Evolutionary conservation across 176 grass and related monocot species (phyloP).

Genomic region (Neostapfia colusana): DNA sequence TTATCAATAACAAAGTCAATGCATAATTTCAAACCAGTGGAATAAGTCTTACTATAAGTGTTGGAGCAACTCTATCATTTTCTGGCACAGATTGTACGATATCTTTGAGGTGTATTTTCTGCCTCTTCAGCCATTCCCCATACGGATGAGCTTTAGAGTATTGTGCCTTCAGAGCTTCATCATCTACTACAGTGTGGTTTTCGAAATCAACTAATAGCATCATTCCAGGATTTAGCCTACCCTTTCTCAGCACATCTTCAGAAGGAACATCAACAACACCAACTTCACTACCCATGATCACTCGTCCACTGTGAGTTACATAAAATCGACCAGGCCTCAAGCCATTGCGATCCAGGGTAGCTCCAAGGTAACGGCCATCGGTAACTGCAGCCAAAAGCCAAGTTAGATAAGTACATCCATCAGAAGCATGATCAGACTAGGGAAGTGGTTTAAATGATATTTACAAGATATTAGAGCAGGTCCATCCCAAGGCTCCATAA

Average conservation of each 20-base stretch:
- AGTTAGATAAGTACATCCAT: conserved; percentile 31
- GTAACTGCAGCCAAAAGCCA: conserved; percentile 60
- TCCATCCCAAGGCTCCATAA: conserved; percentile 99
- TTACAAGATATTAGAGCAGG: conserved; percentile 99
- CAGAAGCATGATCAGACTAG: conserved; percentile 13
- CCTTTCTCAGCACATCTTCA: conserved; percentile 82
- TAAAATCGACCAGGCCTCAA: conserved; percentile 95
- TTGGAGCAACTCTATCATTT: conserved; percentile 56
- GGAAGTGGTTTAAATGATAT: conserved; percentile 6
- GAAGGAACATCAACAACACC: conserved; percentile 92
- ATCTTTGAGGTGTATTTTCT: conserved; percentile 71
- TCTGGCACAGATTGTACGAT: conserved; percentile 82
- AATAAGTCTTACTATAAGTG: conserved; percentile 55
- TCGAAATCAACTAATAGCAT: conserved; percentile 98
- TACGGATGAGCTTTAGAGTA: conserved; percentile 89
- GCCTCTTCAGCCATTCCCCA: conserved; percentile 78
- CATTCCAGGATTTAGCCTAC: conserved; percentile 96
- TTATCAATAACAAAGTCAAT: conserved; percentile 14
- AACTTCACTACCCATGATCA: conserved; percentile 98
- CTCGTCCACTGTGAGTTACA: conserved; percentile 81
- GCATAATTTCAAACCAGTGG: conserved; percentile 23
- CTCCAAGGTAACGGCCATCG: conserved; percentile 94
- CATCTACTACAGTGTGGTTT: conserved; percentile 88
- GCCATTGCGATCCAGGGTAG: conserved; percentile 91
- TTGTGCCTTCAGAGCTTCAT: conserved; percentile 82